Base-by-base conservation (phyloP, 2,329 filamentous ascomycete species). In the Cladosporium phlei region DNA sequence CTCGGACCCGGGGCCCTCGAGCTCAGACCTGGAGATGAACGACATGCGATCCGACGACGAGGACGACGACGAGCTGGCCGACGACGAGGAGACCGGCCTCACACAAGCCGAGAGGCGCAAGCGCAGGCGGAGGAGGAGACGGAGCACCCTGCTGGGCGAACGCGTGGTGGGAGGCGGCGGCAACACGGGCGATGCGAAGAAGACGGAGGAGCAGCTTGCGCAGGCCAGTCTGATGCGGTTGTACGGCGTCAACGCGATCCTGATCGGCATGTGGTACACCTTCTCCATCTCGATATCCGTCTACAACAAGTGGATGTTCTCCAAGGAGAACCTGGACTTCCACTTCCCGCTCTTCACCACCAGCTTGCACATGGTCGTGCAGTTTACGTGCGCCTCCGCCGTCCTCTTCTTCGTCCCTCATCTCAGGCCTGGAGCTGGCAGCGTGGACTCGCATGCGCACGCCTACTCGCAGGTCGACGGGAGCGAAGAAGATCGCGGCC, bases 241-340 rank as follows among this genome's bases (percentile, higher is more conserved):
- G 48, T 71, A 90, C 46, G 64, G 83, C 48, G 71, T 90, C 61
- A 96, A 97, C 66, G 78, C 75, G n/a, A 60, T 77, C n/a, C 71
- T 98, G 55, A 95, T 97, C 54, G 77, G 79, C 19, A 68, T 94
- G 53, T 98, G 93, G 91, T 82, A 87, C 64, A 71, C 89, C 29
- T 97, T 97, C 68, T 96, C 90, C 14, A 78, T 97, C 55, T 88
- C 87, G 39, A 95, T 95, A 64, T 95, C 89, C 52, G 77, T 96
- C 85, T 98, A 97, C 75, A 98, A 98, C 77, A 97, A 96, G 72
- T 97, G 93, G 93, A 97, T 98, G 91, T 97, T 98, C 70, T 86
- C 87, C 60, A 78, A 84, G 52, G 78, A 85, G 56, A 81, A 85
- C 55, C 79, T 94, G 57, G 85, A 96, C 68, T 98, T 98, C 65